phyloP scores from a whole-genome alignment of 2,329 filamentous ascomycete genomes.

The Fonsecaea pugnacius region DNA sequence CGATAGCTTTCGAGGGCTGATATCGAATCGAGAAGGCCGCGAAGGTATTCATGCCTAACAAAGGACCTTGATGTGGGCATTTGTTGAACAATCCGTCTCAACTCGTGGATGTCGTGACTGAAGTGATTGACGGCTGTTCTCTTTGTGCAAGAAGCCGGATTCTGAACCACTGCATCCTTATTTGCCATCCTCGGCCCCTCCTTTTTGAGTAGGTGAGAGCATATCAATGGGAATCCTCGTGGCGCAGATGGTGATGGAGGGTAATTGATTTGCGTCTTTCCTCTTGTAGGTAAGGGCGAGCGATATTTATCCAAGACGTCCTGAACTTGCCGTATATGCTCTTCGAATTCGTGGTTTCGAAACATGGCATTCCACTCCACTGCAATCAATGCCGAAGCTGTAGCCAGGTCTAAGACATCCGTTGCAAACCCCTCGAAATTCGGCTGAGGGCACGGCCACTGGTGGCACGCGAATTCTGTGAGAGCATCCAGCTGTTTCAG shows the following conservation, averaged over 20 bases:
- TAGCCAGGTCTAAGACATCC: background rate
- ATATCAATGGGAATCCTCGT: conserved; percentile 11
- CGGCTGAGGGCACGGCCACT: conserved; percentile 22
- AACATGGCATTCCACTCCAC: conserved; percentile 26
- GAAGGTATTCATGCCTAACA: conserved; percentile 16
- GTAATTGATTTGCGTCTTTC: background rate
- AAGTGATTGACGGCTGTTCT: background rate
- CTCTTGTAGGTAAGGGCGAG: background rate
- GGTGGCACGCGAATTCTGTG: conserved; percentile 13
- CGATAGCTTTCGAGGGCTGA: conserved; percentile 6
- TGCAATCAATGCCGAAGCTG: conserved; percentile 6
- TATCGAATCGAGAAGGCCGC: conserved; percentile 12
- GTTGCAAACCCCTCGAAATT: conserved; percentile 6
- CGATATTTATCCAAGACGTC: conserved; percentile 18
- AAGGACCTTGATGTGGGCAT: conserved; percentile 10
- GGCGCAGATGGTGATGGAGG: background rate
- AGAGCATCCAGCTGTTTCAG: conserved; percentile 5
- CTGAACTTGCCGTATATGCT: conserved; percentile 31
- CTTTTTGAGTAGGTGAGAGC: conserved; percentile 1
- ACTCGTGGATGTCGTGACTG: conserved; percentile 8
- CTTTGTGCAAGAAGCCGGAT: background rate
- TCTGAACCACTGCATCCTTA: too few species aligned
- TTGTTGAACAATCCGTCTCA: conserved; percentile 5
- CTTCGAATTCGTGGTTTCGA: conserved; percentile 29
- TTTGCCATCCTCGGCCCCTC: background rate